phyloP scores from a whole-genome alignment of 805 yeast genomes.

The Candida peoriensis region DNA sequence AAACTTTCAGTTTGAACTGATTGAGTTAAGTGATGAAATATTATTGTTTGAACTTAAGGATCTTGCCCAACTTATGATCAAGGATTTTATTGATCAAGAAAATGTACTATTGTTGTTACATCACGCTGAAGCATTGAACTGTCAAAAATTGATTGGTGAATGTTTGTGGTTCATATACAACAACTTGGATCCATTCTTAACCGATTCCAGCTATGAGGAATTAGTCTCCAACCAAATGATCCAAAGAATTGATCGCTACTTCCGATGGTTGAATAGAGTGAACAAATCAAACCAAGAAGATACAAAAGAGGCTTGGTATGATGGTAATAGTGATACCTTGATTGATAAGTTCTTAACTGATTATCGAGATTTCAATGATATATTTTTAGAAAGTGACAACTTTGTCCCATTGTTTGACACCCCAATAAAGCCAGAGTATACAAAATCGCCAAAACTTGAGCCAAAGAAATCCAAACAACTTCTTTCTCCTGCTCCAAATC shows the following conservation, averaged over 20 bases:
- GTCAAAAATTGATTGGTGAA: conserved; percentile 49
- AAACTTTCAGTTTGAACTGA: conserved; percentile 48
- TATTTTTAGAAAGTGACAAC: conserved; percentile 32
- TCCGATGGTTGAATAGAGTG: conserved; percentile 30
- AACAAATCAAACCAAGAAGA: conserved; percentile 13
- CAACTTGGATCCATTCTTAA: conserved; percentile 58
- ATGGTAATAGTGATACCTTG: conserved; percentile 24
- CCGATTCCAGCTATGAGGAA: conserved; percentile 25
- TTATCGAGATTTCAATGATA: conserved; percentile 32
- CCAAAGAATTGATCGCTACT: conserved; percentile 27
- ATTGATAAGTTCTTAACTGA: conserved; percentile 32
- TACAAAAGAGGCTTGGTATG: conserved; percentile 26
- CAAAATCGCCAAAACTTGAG: conserved; percentile 14
- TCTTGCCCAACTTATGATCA: conserved; percentile 54
- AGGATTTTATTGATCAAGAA: conserved; percentile 51
- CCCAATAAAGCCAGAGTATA: conserved; percentile 11
- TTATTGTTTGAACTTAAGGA: conserved; percentile 54
- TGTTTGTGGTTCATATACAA: conserved; percentile 66
- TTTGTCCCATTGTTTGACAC: conserved; percentile 35
- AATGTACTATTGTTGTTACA: conserved; percentile 54
- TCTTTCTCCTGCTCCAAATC: conserved; percentile 6
- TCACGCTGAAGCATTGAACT: conserved; percentile 47
- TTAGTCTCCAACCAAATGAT: conserved; percentile 14
- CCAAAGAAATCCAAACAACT: conserved; percentile 9
- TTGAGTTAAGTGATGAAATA: conserved; percentile 60